A percentile compares a stretch with the other conserved stretches of the same genome.
phyloP scores from a whole-genome alignment of 2,329 filamentous ascomycete genomes.

The Byssochlamys sp. region DNA sequence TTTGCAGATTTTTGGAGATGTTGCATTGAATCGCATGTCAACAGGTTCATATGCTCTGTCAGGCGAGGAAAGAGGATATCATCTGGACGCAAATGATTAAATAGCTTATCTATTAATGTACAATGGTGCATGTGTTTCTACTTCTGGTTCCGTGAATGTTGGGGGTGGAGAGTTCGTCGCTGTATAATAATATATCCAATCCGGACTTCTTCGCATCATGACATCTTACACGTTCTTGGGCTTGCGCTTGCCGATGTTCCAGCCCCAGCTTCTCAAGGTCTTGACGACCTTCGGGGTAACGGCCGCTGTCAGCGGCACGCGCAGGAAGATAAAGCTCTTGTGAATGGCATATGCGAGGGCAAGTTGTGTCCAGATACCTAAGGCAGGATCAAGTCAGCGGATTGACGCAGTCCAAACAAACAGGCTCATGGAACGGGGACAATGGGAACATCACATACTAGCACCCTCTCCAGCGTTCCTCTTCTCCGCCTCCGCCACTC shows the following conservation, averaged over 20 bases:
- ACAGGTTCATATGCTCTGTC: neutral
- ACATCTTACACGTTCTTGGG: constrained; percentile 20
- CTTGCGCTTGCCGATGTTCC: constrained; percentile 77
- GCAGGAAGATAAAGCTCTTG: constrained; percentile 92
- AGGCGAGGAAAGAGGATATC: neutral
- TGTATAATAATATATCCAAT: neutral
- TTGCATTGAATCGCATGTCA: neutral
- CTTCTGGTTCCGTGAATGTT: neutral
- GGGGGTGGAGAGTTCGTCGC: neutral
- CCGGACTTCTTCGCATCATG: neutral
- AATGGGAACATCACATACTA: constrained; percentile 50
- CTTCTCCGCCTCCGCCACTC: constrained; percentile 54
- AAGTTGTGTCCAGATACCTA: constrained; percentile 71
- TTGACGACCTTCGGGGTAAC: constrained; percentile 92
- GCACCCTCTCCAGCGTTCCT: constrained; percentile 54
- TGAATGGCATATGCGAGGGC: constrained; percentile 92
- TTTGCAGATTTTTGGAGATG: neutral
- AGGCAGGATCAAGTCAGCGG: constrained; percentile 8
- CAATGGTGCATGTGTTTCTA: neutral
- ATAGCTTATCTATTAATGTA: neutral
- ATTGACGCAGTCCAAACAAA: neutral
- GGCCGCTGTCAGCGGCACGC: constrained; percentile 85
- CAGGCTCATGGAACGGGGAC: neutral
- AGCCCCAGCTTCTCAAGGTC: constrained; percentile 76
- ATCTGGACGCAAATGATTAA: neutral